A percentile compares a stretch with the other conserved stretches of the same genome.
phyloP scores from a whole-genome alignment of 2,329 filamentous ascomycete species.

The Alternaria postmessia region DNA sequence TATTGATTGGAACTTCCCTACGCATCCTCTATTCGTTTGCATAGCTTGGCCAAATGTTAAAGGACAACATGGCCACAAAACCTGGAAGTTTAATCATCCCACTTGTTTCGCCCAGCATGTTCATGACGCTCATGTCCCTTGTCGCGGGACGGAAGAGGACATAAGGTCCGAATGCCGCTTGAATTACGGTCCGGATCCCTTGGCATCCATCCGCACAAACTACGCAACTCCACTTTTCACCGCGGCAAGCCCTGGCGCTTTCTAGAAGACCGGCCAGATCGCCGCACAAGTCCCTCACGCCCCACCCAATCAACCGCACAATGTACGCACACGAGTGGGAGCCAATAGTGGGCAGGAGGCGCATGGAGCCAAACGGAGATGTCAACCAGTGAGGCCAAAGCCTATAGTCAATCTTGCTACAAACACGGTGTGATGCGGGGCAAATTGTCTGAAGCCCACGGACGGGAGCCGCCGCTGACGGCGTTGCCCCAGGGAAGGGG shows the following conservation, averaged over 20 bases:
- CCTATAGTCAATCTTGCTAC: slow-evolving; percentile 1
- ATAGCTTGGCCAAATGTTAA: background rate
- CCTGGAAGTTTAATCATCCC: no score
- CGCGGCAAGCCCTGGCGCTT: background rate
- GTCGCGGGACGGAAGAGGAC: background rate
- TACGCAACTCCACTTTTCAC: slow-evolving; percentile 14
- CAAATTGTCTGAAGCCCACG: background rate
- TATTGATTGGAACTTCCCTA: background rate
- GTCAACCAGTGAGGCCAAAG: slow-evolving; percentile 2
- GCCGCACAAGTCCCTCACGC: slow-evolving; percentile 20
- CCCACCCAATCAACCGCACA: slow-evolving; percentile 9
- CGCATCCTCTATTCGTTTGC: background rate
- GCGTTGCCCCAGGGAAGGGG: background rate
- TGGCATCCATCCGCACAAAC: slow-evolving; percentile 16
- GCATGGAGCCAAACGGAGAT: background rate
- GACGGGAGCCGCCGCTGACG: background rate
- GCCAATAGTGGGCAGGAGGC: background rate
- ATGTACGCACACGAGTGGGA: slow-evolving; percentile 1
- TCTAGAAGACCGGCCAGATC: slow-evolving; percentile 5
- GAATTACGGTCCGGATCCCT: background rate
- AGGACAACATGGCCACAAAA: background rate
- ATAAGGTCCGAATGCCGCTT: background rate
- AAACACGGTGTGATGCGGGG: slow-evolving; percentile 2
- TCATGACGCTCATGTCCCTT: background rate
- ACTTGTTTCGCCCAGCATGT: background rate